Percentiles rank a stretch among this genome's conserved stretches.
These are phyloP conservation scores for Malbranchea cinnamomea DNA, from an alignment of 2,329 filamentous ascomycete species.

Conservation along the genomic window DNA sequence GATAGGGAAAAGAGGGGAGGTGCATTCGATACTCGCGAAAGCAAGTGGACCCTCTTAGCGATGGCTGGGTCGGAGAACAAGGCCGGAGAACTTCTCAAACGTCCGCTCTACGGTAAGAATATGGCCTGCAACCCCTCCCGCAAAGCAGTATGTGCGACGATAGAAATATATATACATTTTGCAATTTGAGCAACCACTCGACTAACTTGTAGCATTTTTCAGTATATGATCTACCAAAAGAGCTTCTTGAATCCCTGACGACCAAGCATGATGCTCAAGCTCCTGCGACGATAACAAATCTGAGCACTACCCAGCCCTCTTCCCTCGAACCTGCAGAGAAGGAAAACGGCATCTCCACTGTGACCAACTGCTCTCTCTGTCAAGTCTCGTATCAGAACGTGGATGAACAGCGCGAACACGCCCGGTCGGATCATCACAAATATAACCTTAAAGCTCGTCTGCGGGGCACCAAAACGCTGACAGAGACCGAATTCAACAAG, in stretches of 20 bases:
- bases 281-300: slow-evolving; percentile 13
- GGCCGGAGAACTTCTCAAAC: slow-evolving; percentile 29
- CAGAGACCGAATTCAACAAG: slow-evolving; percentile 73
- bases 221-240: slow-evolving; percentile 72
- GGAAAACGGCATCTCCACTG: no score
- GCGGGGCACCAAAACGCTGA: slow-evolving; percentile 54
- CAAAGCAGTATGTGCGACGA: neutral
- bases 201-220: slow-evolving; percentile 14
- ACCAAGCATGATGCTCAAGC: slow-evolving; percentile 32
- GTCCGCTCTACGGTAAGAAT: slow-evolving; percentile 34
- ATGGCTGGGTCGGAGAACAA: slow-evolving; percentile 10
- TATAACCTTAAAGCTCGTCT: slow-evolving; percentile 93
- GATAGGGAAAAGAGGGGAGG: no score
- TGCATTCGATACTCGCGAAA: no score
- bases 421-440: slow-evolving; percentile 77
- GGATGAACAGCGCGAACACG: slow-evolving; percentile 70
- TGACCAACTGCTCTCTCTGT: slow-evolving; percentile 69
- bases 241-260: slow-evolving; percentile 54
- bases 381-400: slow-evolving; percentile 54
- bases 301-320: no score
- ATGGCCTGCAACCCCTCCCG: neutral
- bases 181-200: neutral
- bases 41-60: no score
- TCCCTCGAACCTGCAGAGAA: no score
- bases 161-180: slow-evolving; percentile 1